A percentile compares a stretch with the other conserved stretches of the same genome.
phyloP scores from a whole-genome alignment of 2,329 filamentous ascomycete species.

The Endoconidiophora polonica region DNA sequence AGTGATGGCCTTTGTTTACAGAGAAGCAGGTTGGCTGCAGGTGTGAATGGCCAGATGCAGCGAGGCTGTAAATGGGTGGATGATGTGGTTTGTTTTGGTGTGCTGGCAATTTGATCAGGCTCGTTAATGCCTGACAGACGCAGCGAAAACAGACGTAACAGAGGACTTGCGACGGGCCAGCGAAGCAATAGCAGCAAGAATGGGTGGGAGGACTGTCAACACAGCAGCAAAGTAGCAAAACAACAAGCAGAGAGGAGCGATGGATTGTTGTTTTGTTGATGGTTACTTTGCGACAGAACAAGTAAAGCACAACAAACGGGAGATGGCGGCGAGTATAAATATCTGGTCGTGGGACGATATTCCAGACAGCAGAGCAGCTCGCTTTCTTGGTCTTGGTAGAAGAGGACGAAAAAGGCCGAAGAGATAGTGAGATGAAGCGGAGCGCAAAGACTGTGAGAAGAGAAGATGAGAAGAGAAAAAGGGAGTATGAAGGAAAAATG shows the following conservation, averaged over 20 bases:
- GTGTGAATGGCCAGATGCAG: slow-evolving; percentile 2
- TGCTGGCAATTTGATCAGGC: slow-evolving; percentile 4
- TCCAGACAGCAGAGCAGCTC: not conserved
- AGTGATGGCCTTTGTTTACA: not conserved
- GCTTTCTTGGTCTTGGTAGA: not conserved
- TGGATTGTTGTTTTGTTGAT: slow-evolving; percentile 1
- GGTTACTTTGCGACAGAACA: not conserved
- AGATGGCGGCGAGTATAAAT: not conserved
- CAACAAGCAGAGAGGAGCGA: not conserved
- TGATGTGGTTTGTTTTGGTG: slow-evolving; percentile 8
- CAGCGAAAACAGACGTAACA: slow-evolving; percentile 1
- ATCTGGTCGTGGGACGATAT: not conserved
- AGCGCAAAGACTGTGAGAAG: not conserved
- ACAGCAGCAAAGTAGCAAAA: not conserved
- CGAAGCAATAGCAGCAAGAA: slow-evolving; percentile 4
- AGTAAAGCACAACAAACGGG: not conserved
- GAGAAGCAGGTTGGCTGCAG: not conserved
- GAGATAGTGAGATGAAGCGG: not conserved
- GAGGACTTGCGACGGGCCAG: slow-evolving; percentile 4
- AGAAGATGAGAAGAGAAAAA: slow-evolving; percentile 4
- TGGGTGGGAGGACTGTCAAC: not conserved
- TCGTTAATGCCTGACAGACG: slow-evolving; percentile 5
- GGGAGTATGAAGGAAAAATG: slow-evolving; percentile 1
- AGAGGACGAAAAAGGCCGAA: not conserved
- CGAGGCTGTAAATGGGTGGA: not conserved